Base-by-base conservation (phyloP, 83 land plant genomes). In the Picea abies region DNA sequence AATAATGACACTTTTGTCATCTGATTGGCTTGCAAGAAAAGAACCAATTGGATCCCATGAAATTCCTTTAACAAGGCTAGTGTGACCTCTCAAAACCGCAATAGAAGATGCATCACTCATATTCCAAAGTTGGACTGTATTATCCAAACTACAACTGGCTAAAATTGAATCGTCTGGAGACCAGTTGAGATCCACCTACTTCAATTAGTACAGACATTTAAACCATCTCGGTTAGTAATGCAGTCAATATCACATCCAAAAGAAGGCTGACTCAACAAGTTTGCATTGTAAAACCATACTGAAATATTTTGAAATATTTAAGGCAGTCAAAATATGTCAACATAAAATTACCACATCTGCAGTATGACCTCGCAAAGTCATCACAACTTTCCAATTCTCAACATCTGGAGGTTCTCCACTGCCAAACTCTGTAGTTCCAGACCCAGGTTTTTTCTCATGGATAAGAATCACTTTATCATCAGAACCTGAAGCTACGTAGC, bases 171-270 rank as follows among this genome's bases (percentile, higher is more conserved):
- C 99, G 87, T 97, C 98, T 41, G 99, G 98, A 79, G 96, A 95
- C 99, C 99, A 97, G 82, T 90, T 95, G 85, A 97, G 99, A 95
- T 97, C 99, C 92, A 97, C 99, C 99, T 97, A 95, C 98, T 97
- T 97, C 86, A 93, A 71, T 89, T 88, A 88, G 77, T 44, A 73
- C 77, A 44, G 25, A 73, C 41, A 71, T 12, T 44, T 47, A 44
- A 73, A 41, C 56, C 77, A 73, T 73, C 77, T 73, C 56, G 77
- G 26, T 73, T 20, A 73, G 77, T 73, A 44, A 73, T 22, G 37
- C 77, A 35, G 19, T 4, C 22, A 52, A 41, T 22, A 44, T 73
- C 12, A 25, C 10, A 73, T 22, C 25, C 12, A 73, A 68, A 78
- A 76, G 9, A 76, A 39, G 83, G 6, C 37, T 49, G 44, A 78